Conservation (phyloP, 2,329 filamentous ascomycete genomes). For the Colletotrichum sp. region DNA sequence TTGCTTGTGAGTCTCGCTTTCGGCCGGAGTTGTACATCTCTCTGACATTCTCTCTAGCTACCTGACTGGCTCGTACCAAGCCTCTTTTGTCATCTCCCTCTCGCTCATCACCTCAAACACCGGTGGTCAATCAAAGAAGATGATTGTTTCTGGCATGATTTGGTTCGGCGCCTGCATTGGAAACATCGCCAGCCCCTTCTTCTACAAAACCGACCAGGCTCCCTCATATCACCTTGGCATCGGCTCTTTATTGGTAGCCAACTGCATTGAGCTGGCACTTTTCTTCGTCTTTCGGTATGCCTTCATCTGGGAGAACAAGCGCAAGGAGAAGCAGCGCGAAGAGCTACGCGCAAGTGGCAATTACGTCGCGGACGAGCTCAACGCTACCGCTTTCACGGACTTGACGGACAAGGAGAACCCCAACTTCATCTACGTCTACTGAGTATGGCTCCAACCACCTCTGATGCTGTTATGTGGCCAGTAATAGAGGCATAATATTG, state of each 20-base stretch:
- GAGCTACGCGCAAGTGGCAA: slow-evolving; percentile 30
- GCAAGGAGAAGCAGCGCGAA: slow-evolving; percentile 38
- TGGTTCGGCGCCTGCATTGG: slow-evolving; percentile 66
- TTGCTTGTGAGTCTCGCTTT: slow-evolving; percentile 46
- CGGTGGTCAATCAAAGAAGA: slow-evolving; percentile 66
- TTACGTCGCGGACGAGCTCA: slow-evolving; percentile 31
- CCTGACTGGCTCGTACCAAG: slow-evolving; percentile 42
- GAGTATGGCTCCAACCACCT: not conserved
- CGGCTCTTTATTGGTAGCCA: slow-evolving; percentile 44
- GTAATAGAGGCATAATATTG: not conserved
- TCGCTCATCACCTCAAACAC: slow-evolving; percentile 55
- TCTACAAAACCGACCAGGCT: slow-evolving; percentile 61
- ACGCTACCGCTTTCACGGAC: slow-evolving; percentile 44
- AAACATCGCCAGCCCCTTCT: slow-evolving; percentile 68
- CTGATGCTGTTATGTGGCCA: not conserved
- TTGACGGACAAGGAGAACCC: slow-evolving; percentile 49
- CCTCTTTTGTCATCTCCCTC: slow-evolving; percentile 44
- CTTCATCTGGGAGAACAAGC: slow-evolving; percentile 44
- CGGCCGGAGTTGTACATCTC: not conserved
- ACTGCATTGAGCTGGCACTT: slow-evolving; percentile 41
- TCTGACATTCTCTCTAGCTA: slow-evolving; percentile 25
- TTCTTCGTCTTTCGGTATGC: slow-evolving; percentile 43
- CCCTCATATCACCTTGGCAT: slow-evolving; percentile 45
- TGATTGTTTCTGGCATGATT: slow-evolving; percentile 66
- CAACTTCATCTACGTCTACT: slow-evolving; percentile 46